These are phyloP conservation scores for Sugiyamaella qingdaonensis DNA, from an alignment of 805 yeast genomes.

Conservation along the genomic window DNA sequence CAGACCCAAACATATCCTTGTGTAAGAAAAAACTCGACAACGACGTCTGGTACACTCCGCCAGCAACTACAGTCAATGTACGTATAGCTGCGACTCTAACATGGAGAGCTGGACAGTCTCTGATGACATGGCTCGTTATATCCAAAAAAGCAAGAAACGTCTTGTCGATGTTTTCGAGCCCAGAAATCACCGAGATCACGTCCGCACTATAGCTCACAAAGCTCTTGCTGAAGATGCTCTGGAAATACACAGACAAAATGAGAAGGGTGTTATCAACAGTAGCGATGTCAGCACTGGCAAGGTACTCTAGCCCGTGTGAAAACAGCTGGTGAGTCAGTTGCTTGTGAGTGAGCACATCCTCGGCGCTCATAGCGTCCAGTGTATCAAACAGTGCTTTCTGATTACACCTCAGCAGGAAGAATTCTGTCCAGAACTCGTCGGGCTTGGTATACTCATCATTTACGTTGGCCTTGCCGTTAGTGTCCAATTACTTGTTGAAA, in stretches of 20 bases:
- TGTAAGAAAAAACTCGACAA: constrained; percentile 32
- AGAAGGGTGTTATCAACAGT: constrained; percentile 22
- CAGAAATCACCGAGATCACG: constrained; percentile 32
- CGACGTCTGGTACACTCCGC: constrained; percentile 32
- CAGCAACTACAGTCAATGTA: constrained; percentile 29
- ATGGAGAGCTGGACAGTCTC: constrained; percentile 18
- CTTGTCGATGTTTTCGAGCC: constrained; percentile 32
- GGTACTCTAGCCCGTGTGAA: constrained; percentile 20
- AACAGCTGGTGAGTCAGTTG: constrained; percentile 23
- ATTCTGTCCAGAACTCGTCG: constrained; percentile 22
- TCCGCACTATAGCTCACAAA: constrained; percentile 30
- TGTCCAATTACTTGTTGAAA: no score
- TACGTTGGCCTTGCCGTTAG: constrained; percentile 16
- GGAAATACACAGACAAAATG: constrained; percentile 26
- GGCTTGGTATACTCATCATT: constrained; percentile 17
- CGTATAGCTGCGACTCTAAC: constrained; percentile 28
- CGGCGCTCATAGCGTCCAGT: constrained; percentile 26
- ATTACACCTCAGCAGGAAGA: constrained; percentile 22
- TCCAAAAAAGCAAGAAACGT: constrained; percentile 29
- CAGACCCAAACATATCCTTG: constrained; percentile 36
- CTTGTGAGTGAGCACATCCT: constrained; percentile 14
- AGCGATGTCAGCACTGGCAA: constrained; percentile 18
- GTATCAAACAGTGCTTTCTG: constrained; percentile 21
- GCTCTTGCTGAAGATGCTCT: constrained; percentile 26
- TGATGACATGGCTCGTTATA: constrained; percentile 26